phyloP scores from a whole-genome alignment of 805 yeast genomes.

The Scheffersomyces ergatensis region DNA sequence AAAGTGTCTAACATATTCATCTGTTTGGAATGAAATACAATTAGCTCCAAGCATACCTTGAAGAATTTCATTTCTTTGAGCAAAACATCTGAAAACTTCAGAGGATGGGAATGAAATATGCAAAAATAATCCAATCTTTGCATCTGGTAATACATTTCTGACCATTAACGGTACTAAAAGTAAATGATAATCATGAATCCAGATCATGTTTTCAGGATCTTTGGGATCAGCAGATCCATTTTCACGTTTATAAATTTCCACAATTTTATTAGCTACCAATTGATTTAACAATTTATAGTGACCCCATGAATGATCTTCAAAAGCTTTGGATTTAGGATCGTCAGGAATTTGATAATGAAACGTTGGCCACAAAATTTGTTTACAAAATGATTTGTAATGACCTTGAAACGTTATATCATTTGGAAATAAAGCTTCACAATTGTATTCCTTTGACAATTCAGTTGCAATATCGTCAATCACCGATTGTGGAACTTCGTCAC shows the following conservation, averaged over 20 bases:
- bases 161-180: constrained; percentile 84
- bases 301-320: constrained; percentile 94
- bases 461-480: constrained; percentile 54
- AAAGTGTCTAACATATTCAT: constrained; percentile 92
- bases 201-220: constrained; percentile 61
- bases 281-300: constrained; percentile 76
- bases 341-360: constrained; percentile 92
- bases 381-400: constrained; percentile 87
- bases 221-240: constrained; percentile 45
- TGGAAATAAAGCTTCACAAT: constrained; percentile 66
- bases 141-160: constrained; percentile 70
- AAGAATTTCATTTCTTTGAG: constrained; percentile 75
- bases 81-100: constrained; percentile 91
- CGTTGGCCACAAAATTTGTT: constrained; percentile 95
- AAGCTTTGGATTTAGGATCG: constrained; percentile 88
- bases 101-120: constrained; percentile 95
- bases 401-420: constrained; percentile 83
- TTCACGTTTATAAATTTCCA: constrained; percentile 52
- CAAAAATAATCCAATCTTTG: constrained; percentile 85
- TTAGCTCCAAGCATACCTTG: constrained; percentile 89
- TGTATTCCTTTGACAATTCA: constrained; percentile 46
- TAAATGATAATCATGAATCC: constrained; percentile 95
- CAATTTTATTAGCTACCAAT: constrained; percentile 72
- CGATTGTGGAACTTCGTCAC: constrained; percentile 67
- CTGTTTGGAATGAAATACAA: constrained; percentile 83